Percentiles rank a stretch among this genome's conserved stretches.
phyloP scores from a whole-genome alignment of 768 basidiomycete genomes.

The Xerocomus potaroensis region DNA sequence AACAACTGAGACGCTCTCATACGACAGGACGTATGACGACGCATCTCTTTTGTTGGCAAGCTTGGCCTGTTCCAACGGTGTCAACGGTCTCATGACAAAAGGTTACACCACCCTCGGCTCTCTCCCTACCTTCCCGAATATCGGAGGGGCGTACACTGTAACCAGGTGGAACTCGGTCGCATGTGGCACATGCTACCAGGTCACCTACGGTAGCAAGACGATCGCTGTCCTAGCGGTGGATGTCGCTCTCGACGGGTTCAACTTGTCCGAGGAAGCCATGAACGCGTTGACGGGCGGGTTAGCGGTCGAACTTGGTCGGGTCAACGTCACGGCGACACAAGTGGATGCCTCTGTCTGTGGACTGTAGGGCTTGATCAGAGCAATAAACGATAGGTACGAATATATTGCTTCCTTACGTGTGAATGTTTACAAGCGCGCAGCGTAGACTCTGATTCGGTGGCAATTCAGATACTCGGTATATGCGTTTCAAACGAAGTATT shows the following conservation, averaged over 20 bases:
- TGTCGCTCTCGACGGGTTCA: constrained; percentile 35
- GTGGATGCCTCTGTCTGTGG: too few relatives aligned
- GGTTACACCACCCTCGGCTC: constrained; percentile 32
- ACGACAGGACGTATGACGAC: constrained; percentile 31
- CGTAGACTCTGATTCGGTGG: too few relatives aligned
- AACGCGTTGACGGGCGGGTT: constrained; percentile 46
- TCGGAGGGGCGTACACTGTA: constrained; percentile 33
- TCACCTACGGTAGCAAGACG: constrained; percentile 21
- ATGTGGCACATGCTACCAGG: constrained; percentile 33
- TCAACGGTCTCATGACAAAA: constrained; percentile 26
- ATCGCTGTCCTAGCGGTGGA: constrained; percentile 30
- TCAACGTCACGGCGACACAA: constrained; percentile 40
- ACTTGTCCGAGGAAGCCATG: constrained; percentile 49
- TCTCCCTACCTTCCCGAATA: constrained; percentile 28
- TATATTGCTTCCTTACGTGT: too few relatives aligned
- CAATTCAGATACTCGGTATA: too few relatives aligned
- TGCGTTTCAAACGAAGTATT: too few relatives aligned
- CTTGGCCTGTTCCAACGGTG: constrained; percentile 33
- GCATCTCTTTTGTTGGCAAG: constrained; percentile 10
- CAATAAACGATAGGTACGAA: too few relatives aligned
- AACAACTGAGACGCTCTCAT: constrained; percentile 19
- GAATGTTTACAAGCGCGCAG: too few relatives aligned
- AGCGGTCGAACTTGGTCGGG: constrained; percentile 44
- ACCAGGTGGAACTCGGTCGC: constrained; percentile 23
- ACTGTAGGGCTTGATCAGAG: too few relatives aligned